These are phyloP conservation scores for Trypanosoma platydactyli DNA, from an alignment of 208 protist genomes.

Conservation along the genomic window DNA sequence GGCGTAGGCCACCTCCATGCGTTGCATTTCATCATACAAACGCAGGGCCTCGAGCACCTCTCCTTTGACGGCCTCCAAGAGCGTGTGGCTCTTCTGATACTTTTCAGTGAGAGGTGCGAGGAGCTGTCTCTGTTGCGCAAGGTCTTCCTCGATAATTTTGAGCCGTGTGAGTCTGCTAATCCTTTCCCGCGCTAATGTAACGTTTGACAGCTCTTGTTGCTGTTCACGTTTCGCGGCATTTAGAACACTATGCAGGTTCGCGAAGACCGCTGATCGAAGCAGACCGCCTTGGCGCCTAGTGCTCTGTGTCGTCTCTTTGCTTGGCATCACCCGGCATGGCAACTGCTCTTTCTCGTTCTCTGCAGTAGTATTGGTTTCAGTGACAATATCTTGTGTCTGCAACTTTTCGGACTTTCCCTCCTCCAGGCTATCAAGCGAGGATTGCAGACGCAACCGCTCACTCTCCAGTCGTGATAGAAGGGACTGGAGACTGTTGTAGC, in stretches of 20 bases:
- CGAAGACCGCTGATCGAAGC: constrained; percentile 61
- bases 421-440: constrained; percentile 17
- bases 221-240: constrained; percentile 57
- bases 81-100: constrained; percentile 32
- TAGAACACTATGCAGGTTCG: constrained; percentile 66
- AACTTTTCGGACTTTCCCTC: neutral
- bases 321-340: neutral
- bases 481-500: constrained; percentile 48
- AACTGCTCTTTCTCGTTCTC: no score
- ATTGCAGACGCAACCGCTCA: constrained; percentile 36
- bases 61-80: constrained; percentile 32
- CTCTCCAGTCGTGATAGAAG: constrained; percentile 43
- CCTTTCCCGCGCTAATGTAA: constrained; percentile 53
- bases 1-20: constrained; percentile 63
- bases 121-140: constrained; percentile 48
- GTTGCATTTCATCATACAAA: constrained; percentile 60
- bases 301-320: neutral
- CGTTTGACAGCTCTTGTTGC: constrained; percentile 35
- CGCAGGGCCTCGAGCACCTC: constrained; percentile 31
- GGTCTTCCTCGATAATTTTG: constrained; percentile 52
- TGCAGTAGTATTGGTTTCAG: neutral
- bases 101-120: constrained; percentile 53
- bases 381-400: neutral
- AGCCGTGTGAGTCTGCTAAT: constrained; percentile 65
- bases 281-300: constrained; percentile 27